Percentiles rank a stretch among this genome's conserved stretches.
Evolutionary conservation across 768 basidiomycete genomes (phyloP).

Genomic region (Gautieria morchelliformis): DNA sequence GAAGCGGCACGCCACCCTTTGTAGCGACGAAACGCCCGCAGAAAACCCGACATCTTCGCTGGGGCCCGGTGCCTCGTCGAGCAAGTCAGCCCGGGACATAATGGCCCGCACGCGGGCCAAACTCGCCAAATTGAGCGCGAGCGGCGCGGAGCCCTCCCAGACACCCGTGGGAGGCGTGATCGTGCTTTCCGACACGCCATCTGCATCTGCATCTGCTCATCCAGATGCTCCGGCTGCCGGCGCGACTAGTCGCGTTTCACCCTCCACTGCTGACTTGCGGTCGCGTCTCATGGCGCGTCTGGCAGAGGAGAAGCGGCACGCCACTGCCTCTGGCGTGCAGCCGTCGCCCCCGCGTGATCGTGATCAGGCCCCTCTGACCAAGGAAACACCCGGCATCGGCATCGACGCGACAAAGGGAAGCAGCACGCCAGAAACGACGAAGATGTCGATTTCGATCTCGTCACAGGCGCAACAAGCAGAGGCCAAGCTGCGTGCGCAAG

Average conservation of each 20-base stretch:
- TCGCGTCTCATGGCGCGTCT: constrained; percentile 33
- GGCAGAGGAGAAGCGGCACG: constrained; percentile 31
- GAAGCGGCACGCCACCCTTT: constrained; percentile 22
- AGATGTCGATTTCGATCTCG: neutral
- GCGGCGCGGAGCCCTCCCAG: neutral
- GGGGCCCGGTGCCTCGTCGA: neutral
- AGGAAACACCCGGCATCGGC: neutral
- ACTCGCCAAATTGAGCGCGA: constrained; percentile 12
- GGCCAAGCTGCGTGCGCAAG: constrained; percentile 36
- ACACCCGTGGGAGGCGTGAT: neutral
- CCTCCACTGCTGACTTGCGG: constrained; percentile 19
- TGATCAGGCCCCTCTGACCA: neutral
- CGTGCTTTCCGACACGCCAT: neutral
- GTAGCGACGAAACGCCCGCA: neutral
- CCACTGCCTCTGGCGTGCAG: constrained; percentile 8
- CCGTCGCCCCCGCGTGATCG: no score
- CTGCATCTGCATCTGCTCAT: no score
- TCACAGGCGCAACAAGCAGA: constrained; percentile 26
- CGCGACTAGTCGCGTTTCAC: neutral
- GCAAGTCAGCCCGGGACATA: constrained; percentile 14
- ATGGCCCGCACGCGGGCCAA: constrained; percentile 23
- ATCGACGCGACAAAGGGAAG: neutral
- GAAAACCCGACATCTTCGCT: neutral
- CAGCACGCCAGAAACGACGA: no score
- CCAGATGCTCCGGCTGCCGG: no score